Conservation (phyloP, 176 grass and related monocot species). For the Triticum timopheevii region DNA sequence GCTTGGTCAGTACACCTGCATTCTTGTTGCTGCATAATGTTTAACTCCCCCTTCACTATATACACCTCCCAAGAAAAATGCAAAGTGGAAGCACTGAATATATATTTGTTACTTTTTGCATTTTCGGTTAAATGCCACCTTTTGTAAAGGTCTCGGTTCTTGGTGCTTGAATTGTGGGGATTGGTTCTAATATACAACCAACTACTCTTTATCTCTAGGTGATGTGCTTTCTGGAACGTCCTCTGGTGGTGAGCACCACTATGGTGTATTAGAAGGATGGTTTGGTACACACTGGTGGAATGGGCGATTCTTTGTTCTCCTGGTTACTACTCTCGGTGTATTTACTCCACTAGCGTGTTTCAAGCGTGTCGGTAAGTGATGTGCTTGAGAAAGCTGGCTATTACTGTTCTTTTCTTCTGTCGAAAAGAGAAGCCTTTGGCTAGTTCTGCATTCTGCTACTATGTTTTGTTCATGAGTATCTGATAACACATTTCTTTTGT, state of each 20-base stretch:
- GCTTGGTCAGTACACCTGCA: neutral
- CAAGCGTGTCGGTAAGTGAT: slow-evolving; percentile 74
- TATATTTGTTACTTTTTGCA: neutral
- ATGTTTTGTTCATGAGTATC: neutral
- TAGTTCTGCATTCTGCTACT: neutral
- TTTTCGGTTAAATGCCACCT: neutral
- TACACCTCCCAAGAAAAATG: neutral
- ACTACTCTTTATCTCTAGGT: slow-evolving; percentile 34
- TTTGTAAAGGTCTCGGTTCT: neutral
- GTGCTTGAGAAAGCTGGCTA: neutral
- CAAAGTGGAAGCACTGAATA: neutral
- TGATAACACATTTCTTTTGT: slow-evolving; percentile 8
- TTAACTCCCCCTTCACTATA: neutral
- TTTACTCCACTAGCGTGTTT: slow-evolving; percentile 86
- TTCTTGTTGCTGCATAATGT: neutral
- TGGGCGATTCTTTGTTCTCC: slow-evolving; percentile 70
- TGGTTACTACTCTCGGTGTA: slow-evolving; percentile 55
- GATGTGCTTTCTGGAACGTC: slow-evolving; percentile 90
- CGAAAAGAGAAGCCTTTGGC: neutral
- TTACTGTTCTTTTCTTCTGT: neutral
- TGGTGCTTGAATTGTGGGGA: neutral
- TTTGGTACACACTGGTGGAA: slow-evolving; percentile 95
- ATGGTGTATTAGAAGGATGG: slow-evolving; percentile 91
- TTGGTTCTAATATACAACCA: neutral
- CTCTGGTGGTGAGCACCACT: slow-evolving; percentile 73